phyloP scores from a whole-genome alignment of 352 stramenopile genomes.

The Phytophthora nicotianae region DNA sequence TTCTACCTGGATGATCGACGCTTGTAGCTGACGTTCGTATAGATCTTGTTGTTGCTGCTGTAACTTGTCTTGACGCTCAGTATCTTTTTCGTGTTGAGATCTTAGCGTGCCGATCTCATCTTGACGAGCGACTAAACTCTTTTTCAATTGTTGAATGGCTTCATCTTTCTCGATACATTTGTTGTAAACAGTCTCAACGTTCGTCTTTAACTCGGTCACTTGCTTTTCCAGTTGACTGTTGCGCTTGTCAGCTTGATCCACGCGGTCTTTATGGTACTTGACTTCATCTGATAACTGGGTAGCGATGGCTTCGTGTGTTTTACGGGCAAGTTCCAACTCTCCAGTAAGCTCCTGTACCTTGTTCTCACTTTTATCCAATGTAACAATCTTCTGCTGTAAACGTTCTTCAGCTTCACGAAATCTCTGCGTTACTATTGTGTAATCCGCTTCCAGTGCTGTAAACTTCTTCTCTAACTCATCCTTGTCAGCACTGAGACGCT shows the following conservation, averaged over 20 bases:
- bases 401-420: constrained; percentile 25
- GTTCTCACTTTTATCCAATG: constrained; percentile 24
- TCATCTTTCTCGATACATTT: constrained; percentile 69
- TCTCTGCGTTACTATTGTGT: neutral
- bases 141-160: constrained; percentile 57
- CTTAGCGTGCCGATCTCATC: constrained; percentile 61
- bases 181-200: constrained; percentile 50
- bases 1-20: constrained; percentile 63
- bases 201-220: constrained; percentile 50
- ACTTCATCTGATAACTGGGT: constrained; percentile 31
- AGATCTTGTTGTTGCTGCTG: constrained; percentile 65
- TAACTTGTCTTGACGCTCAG: constrained; percentile 56
- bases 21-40: constrained; percentile 60
- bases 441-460: constrained; percentile 18
- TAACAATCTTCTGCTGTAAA: constrained; percentile 13
- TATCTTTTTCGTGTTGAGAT: constrained; percentile 50
- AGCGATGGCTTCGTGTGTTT: constrained; percentile 17
- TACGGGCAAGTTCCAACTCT: constrained; percentile 27
- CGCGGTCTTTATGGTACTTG: constrained; percentile 38
- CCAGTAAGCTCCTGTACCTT: constrained; percentile 4
- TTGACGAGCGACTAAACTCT: constrained; percentile 38
- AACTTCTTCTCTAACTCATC: constrained; percentile 21
- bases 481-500: constrained; percentile 19
- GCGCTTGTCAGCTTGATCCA: constrained; percentile 39
- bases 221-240: constrained; percentile 50